Evolutionary conservation across 768 basidiomycete species (phyloP).

Genomic region (Russula vinacea): DNA sequence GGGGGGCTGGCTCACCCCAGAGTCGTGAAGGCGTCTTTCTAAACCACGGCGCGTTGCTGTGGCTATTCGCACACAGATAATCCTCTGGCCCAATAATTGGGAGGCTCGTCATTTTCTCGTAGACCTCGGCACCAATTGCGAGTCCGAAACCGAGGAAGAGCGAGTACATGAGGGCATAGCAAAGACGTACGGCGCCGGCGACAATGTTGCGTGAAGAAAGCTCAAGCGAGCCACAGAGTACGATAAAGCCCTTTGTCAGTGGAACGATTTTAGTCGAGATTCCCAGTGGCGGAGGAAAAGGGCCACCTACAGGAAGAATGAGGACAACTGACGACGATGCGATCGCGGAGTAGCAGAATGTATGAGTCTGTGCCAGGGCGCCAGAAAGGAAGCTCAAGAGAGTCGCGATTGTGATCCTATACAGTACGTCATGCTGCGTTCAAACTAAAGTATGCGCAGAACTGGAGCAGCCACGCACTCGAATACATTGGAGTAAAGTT

Average conservation of each 20-base stretch:
- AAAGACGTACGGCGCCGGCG: constrained; percentile 78
- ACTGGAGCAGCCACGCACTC: constrained; percentile 45
- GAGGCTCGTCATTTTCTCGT: constrained; percentile 50
- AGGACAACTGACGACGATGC: constrained; percentile 75
- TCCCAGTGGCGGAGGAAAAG: background rate
- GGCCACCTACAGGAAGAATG: constrained; percentile 62
- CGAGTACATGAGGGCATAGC: constrained; percentile 78
- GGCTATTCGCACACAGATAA: constrained; percentile 56
- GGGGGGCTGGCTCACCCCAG: constrained; percentile 51
- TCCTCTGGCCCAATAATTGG: constrained; percentile 52
- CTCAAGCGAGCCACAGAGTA: constrained; percentile 72
- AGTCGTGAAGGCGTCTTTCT: constrained; percentile 62
- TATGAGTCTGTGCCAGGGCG: constrained; percentile 61
- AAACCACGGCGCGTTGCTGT: constrained; percentile 69
- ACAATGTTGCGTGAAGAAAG: constrained; percentile 78
- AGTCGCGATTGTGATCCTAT: constrained; percentile 73
- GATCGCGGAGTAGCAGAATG: constrained; percentile 79
- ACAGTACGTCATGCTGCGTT: background rate
- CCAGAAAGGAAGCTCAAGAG: constrained; percentile 77
- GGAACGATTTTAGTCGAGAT: background rate
- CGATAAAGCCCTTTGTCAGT: constrained; percentile 53
- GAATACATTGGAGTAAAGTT: constrained; percentile 77
- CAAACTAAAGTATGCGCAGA: constrained; percentile 12
- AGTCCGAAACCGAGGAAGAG: constrained; percentile 78
- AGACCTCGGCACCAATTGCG: constrained; percentile 72